Evolutionary conservation across 2,329 filamentous ascomycete genomes (phyloP), one percentile per base, ranked within the genome.

Genomic region (Hirsutella minnesotensis): DNA sequence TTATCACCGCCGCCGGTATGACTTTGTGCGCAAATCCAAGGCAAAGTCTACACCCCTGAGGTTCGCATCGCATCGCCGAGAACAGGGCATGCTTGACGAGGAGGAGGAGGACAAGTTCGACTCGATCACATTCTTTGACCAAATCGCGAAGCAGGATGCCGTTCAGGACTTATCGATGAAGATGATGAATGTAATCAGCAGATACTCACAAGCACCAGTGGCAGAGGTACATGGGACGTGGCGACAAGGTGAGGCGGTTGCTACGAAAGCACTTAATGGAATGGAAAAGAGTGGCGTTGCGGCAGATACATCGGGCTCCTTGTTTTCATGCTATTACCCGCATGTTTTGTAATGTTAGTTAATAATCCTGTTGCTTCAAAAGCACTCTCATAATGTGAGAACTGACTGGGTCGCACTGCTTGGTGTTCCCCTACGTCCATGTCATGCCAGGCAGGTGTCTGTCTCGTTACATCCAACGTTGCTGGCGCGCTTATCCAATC

Each of bases 21-120:
- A 60, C 45, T 67, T 67, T 47, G 63, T 67, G 2, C 55, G 64
- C 38, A 67, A 67, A 48, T 50, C 58, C 46, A 64, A 60, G 47
- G 43, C 61, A 1, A 41, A 46, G 1, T 54, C 56, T 21, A 67
- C 64, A 8, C 64, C 64, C 5, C 48, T 66, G 15, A 56, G 63
- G 7, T 67, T 67, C 40, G 64, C 64, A 3, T 50, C 43, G 2
- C 64, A 67, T 44, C 53, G 64, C 8, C 53, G 62, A 13, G 39
- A 38, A 9, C 39, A 46, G 16, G 43, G 46, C 5, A 45, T 46
- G 22, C 35, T 51, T 24, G 47, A 55, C 24, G 61, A 65, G 37
- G 60, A 65, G 43, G 62, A 66, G 46, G 61, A 61, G 5, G 59
- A 64, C 19, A 48, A 51, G 0, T 65, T 64, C 39, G 63, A 66